These are phyloP conservation scores for Bipolaris cookei DNA, from an alignment of 2,329 filamentous ascomycete genomes.

Conservation along the genomic window DNA sequence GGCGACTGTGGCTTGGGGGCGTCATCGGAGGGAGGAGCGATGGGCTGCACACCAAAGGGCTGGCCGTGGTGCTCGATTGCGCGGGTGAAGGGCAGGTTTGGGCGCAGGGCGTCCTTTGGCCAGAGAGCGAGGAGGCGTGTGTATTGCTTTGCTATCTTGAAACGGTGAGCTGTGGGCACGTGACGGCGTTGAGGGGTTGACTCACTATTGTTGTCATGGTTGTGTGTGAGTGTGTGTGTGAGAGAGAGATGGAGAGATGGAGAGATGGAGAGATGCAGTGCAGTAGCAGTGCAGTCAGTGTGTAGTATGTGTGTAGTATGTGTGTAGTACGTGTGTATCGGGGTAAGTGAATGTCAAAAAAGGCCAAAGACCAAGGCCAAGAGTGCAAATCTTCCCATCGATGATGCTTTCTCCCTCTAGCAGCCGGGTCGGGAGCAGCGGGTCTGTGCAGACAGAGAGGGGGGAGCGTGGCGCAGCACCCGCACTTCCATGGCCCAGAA, in stretches of 20 bases:
- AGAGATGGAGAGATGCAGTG: too few relatives aligned
- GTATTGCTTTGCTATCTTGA: conserved; percentile 56
- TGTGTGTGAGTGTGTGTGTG: not conserved
- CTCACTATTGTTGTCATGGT: conserved; percentile 30
- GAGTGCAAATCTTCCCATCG: not conserved
- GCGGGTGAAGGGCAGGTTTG: conserved; percentile 54
- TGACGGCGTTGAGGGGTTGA: not conserved
- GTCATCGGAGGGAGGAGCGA: conserved; percentile 27
- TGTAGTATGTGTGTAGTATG: not conserved
- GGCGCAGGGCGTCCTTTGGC: conserved; percentile 59
- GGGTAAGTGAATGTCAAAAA: not conserved
- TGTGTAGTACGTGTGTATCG: not conserved
- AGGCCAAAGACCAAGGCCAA: too few relatives aligned
- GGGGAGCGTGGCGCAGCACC: conserved; percentile 14
- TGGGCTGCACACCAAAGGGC: conserved; percentile 37
- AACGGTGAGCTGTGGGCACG: conserved; percentile 3
- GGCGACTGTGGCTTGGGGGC: conserved; percentile 15
- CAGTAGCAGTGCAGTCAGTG: too few relatives aligned
- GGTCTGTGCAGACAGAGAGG: conserved; percentile 1
- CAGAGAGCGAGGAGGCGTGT: conserved; percentile 57
- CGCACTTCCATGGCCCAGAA: conserved; percentile 7
- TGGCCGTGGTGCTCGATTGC: conserved; percentile 52
- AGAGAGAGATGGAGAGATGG: too few relatives aligned
- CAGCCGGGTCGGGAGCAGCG: conserved; percentile 1
- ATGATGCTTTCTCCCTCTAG: not conserved